Conservation (phyloP, 352 stramenopile genomes). For the Pythium folliculosum region DNA sequence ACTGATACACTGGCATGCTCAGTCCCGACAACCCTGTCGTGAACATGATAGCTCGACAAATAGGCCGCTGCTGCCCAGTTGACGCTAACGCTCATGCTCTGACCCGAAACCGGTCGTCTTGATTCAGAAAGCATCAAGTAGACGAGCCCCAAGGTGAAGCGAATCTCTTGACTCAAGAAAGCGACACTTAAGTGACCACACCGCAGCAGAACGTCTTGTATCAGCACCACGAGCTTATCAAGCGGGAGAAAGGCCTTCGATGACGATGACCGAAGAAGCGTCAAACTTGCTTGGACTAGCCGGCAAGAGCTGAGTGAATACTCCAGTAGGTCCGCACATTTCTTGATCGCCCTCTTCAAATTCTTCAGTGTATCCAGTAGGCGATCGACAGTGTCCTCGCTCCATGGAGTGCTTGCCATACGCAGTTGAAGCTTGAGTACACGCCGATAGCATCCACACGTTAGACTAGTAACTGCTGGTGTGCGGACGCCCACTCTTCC, state of each 20-base stretch:
- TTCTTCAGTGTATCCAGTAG: conserved; percentile 47
- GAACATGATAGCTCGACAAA: conserved; percentile 18
- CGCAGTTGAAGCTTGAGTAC: conserved; percentile 37
- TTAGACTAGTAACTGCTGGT: conserved; percentile 8
- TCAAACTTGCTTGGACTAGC: conserved; percentile 43
- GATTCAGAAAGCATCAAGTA: conserved; percentile 47
- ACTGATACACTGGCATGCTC: background rate
- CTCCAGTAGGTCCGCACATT: conserved; percentile 46
- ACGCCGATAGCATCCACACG: conserved; percentile 56
- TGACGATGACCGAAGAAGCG: conserved; percentile 40
- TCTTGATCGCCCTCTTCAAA: conserved; percentile 43
- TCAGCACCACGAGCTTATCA: conserved; percentile 30
- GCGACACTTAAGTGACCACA: conserved; percentile 47
- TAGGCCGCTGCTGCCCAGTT: conserved; percentile 12
- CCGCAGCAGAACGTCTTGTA: conserved; percentile 48
- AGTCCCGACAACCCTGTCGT: background rate
- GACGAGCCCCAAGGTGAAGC: conserved; percentile 43
- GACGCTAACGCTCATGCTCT: conserved; percentile 3
- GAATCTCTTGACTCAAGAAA: conserved; percentile 49
- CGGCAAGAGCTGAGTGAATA: conserved; percentile 48
- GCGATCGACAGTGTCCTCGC: conserved; percentile 33
- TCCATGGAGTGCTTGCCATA: conserved; percentile 14
- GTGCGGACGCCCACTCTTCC: background rate
- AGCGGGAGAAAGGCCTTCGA: conserved; percentile 39
- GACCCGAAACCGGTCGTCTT: conserved; percentile 3